These are phyloP conservation scores for Polytrichum formosum DNA, from an alignment of 225 moss, liverwort and hornwort genomes.

Conservation along the genomic window DNA sequence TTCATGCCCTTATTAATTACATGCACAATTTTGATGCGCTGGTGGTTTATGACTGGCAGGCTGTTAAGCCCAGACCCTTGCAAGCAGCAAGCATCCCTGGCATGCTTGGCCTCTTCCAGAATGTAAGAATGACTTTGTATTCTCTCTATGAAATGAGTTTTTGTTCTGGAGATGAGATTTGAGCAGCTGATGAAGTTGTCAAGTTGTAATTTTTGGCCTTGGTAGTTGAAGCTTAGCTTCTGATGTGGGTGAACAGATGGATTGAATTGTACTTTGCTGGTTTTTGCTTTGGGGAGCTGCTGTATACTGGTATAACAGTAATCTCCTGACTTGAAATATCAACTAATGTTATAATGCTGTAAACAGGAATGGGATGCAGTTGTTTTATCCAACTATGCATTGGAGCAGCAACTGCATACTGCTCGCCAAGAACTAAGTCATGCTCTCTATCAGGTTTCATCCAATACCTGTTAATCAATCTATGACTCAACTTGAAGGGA, in stretches of 20 bases:
- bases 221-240: no score
- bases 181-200: no score
- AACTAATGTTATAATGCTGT: no score
- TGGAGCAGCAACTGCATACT: slow-evolving; percentile 94
- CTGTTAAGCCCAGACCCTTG: slow-evolving; percentile 93
- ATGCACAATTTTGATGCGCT: slow-evolving; percentile 6
- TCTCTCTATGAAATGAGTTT: neutral
- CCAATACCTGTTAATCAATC: neutral
- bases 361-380: slow-evolving; percentile 96
- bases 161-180: no score
- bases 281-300: no score
- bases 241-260: no score
- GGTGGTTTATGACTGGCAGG: slow-evolving; percentile 45
- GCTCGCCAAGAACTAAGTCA: slow-evolving; percentile 98
- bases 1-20: no score
- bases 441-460: slow-evolving; percentile 85
- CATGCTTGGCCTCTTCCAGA: slow-evolving; percentile 98
- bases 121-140: slow-evolving; percentile 44
- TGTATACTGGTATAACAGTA: no score
- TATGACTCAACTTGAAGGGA: no score
- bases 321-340: no score
- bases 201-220: no score
- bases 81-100: slow-evolving; percentile 99
- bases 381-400: slow-evolving; percentile 85
- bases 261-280: no score